A percentile compares a stretch with the other conserved stretches of the same genome.
phyloP scores from a whole-genome alignment of 108 stramenopile species.

The Cyclotella cryptica region DNA sequence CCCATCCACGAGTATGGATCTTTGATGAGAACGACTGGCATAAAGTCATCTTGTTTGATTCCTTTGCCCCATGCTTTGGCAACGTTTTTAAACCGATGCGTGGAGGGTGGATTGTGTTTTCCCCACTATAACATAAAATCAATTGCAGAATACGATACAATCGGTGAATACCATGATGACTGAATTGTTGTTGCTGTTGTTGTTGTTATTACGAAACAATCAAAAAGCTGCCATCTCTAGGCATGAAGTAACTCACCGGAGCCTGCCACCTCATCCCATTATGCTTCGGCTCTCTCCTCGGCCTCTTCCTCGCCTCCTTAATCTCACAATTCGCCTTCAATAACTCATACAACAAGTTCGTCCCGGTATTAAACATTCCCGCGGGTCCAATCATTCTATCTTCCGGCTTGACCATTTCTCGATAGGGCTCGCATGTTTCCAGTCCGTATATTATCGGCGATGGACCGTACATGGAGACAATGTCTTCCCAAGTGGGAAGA shows the following conservation, averaged over 20 bases:
- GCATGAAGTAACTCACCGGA: slow-evolving; percentile 15
- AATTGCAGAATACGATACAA: not conserved
- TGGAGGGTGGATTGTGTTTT: slow-evolving; percentile 62
- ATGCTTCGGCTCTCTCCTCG: slow-evolving; percentile 38
- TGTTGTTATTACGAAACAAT: not conserved
- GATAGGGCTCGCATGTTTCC: slow-evolving; percentile 64
- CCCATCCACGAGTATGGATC: slow-evolving; percentile 63
- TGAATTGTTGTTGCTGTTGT: not conserved
- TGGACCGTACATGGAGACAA: slow-evolving; percentile 60
- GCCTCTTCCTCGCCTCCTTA: slow-evolving; percentile 24
- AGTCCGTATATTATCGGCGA: slow-evolving; percentile 67
- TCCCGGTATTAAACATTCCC: slow-evolving; percentile 82
- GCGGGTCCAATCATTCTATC: slow-evolving; percentile 51
- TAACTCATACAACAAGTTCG: slow-evolving; percentile 78
- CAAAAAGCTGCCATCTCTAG: not conserved
- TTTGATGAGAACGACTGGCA: slow-evolving; percentile 64
- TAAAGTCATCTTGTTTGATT: slow-evolving; percentile 45
- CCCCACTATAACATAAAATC: slow-evolving; percentile 32
- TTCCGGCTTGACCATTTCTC: slow-evolving; percentile 32
- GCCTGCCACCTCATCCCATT: slow-evolving; percentile 60
- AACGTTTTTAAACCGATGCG: slow-evolving; percentile 39
- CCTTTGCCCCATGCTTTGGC: slow-evolving; percentile 52
- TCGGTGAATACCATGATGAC: not conserved
- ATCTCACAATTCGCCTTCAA: slow-evolving; percentile 67
- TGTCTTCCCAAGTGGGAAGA: slow-evolving; percentile 73